phyloP scores from a whole-genome alignment of 306 rosid species.

The Acacia confusa region DNA sequence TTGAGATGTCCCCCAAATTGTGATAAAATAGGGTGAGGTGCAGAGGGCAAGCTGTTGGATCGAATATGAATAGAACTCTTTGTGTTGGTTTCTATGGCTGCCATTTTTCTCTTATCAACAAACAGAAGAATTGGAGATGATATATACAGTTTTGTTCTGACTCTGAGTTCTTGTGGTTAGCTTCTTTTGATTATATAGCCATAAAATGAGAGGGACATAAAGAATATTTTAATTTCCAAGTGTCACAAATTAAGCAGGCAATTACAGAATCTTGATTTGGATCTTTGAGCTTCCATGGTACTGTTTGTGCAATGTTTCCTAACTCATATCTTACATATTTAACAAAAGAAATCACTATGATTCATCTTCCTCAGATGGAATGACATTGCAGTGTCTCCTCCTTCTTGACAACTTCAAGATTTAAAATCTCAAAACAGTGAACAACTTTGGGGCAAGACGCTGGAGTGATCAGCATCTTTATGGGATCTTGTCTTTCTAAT shows the following conservation, averaged over 20 bases:
- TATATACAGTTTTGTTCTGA: background rate
- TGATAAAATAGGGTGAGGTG: constrained; percentile 37
- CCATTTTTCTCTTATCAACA: constrained; percentile 30
- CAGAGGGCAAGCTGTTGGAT: constrained; percentile 36
- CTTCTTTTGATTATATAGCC: constrained; percentile 32
- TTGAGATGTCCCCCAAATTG: constrained; percentile 34
- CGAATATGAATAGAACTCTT: constrained; percentile 32
- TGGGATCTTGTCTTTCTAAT: constrained; percentile 16
- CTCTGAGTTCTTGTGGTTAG: constrained; percentile 1
- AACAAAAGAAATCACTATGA: constrained; percentile 28
- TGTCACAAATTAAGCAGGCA: constrained; percentile 23
- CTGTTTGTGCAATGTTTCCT: constrained; percentile 32
- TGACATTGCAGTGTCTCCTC: background rate
- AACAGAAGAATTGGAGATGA: background rate
- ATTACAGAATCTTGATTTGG: background rate
- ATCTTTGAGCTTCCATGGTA: constrained; percentile 2
- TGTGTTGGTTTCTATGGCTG: constrained; percentile 28
- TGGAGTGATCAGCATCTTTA: constrained; percentile 20
- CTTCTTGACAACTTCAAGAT: constrained; percentile 16
- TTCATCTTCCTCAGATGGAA: background rate
- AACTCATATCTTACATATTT: background rate
- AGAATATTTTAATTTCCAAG: constrained; percentile 11
- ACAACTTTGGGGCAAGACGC: background rate
- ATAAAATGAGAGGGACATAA: constrained; percentile 21
- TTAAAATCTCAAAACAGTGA: constrained; percentile 9